Percentiles rank a stretch among this genome's conserved stretches.
phyloP scores from a whole-genome alignment of 345 rosid species.

The Populus ilicifolia region DNA sequence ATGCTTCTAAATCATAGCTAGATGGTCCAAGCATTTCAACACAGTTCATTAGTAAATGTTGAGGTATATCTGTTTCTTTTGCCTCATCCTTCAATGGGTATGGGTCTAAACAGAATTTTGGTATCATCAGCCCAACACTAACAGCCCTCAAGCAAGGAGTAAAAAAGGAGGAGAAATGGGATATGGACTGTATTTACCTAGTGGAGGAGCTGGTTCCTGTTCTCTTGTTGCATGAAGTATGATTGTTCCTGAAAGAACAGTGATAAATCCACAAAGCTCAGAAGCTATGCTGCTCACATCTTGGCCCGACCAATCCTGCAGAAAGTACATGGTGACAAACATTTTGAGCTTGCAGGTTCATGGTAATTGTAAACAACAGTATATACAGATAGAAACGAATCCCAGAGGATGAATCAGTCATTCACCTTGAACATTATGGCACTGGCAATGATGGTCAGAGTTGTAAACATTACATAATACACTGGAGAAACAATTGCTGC shows the following conservation, averaged over 20 bases:
- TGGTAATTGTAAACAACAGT: background rate
- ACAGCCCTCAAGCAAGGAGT: background rate
- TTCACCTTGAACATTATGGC: slow-evolving; percentile 84
- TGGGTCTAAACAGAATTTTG: background rate
- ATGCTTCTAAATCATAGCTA: background rate
- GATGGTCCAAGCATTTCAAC: background rate
- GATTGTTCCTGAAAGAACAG: slow-evolving; percentile 76
- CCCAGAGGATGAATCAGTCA: background rate
- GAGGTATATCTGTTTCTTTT: background rate
- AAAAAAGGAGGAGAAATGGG: background rate
- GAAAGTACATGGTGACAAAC: slow-evolving; percentile 8
- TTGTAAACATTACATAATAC: slow-evolving; percentile 88
- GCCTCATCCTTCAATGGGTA: background rate
- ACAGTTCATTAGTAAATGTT: background rate
- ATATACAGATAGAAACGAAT: slow-evolving; percentile 7
- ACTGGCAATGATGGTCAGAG: slow-evolving; percentile 78
- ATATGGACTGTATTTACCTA: slow-evolving; percentile 37
- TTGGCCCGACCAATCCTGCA: slow-evolving; percentile 92
- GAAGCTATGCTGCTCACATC: slow-evolving; percentile 66
- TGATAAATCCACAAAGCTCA: slow-evolving; percentile 86
- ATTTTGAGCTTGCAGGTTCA: background rate
- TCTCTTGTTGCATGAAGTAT: slow-evolving; percentile 83
- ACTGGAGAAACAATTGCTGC: slow-evolving; percentile 91
- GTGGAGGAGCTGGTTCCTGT: slow-evolving; percentile 55
- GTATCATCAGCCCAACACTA: background rate